These are phyloP conservation scores for Dichotomopilus funicola DNA, from an alignment of 2,329 filamentous ascomycete genomes.

Conservation along the genomic window DNA sequence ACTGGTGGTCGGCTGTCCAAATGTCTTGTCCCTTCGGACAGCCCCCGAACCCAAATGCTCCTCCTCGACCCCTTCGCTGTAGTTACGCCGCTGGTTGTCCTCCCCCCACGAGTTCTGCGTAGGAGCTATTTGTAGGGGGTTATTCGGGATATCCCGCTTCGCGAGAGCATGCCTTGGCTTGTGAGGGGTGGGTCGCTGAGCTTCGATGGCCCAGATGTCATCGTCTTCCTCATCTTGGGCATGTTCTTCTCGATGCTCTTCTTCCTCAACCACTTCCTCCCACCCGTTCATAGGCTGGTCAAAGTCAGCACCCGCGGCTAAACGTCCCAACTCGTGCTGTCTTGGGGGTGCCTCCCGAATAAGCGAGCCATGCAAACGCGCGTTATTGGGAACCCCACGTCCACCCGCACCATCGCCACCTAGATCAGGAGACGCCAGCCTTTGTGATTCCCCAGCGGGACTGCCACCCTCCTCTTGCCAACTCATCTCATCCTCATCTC, in stretches of 20 bases:
- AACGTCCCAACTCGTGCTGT: too few species aligned
- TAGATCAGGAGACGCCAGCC: slow-evolving; percentile 10
- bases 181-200: slow-evolving; percentile 40
- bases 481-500: slow-evolving; percentile 34
- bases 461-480: slow-evolving; percentile 32
- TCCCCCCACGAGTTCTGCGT: slow-evolving; percentile 35
- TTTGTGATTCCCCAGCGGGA: slow-evolving; percentile 7
- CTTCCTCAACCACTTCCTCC: slow-evolving; percentile 17
- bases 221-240: slow-evolving; percentile 30
- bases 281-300: neutral
- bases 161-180: slow-evolving; percentile 17
- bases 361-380: too few species aligned
- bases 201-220: slow-evolving; percentile 54
- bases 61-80: slow-evolving; percentile 28
- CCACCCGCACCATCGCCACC: slow-evolving; percentile 1
- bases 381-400: too few species aligned
- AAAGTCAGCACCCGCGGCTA: too few species aligned
- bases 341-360: too few species aligned
- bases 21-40: neutral
- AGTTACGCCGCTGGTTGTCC: slow-evolving; percentile 27
- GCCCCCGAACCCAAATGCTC: neutral
- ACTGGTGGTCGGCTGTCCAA: slow-evolving; percentile 28
- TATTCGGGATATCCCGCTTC: slow-evolving; percentile 13
- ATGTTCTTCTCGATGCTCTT: slow-evolving; percentile 26
- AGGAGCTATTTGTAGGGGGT: slow-evolving; percentile 28